Evolutionary conservation across 441 rosid species (phyloP).

Genomic region (Eutrema salsugineum): DNA sequence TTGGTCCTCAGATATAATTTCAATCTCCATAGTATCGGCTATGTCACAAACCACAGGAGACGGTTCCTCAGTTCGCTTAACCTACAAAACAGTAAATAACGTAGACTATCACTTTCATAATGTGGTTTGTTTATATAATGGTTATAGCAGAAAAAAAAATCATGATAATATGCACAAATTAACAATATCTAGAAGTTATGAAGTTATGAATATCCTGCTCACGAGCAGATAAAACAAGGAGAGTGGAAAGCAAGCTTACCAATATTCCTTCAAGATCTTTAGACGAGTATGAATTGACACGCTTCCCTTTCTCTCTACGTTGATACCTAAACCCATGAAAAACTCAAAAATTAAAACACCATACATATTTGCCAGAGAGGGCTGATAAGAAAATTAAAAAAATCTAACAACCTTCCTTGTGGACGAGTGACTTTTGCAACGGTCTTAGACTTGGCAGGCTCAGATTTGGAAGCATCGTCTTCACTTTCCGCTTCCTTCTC

Average conservation of each 20-base stretch:
- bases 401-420: slow-evolving; percentile 75
- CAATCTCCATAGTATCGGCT: slow-evolving; percentile 37
- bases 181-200: background rate
- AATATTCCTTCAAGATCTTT: slow-evolving; percentile 95
- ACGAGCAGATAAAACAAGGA: background rate
- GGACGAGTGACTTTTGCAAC: slow-evolving; percentile 76
- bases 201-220: background rate
- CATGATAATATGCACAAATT: background rate
- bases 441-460: slow-evolving; percentile 31
- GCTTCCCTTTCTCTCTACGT: slow-evolving; percentile 89
- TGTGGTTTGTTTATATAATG: background rate
- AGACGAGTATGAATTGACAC: slow-evolving; percentile 71
- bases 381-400: background rate
- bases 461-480: slow-evolving; percentile 31
- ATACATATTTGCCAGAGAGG: background rate
- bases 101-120: background rate
- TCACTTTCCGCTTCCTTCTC: slow-evolving; percentile 42
- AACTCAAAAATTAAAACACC: background rate
- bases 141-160: background rate
- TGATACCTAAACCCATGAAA: slow-evolving; percentile 49
- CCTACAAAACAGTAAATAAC: slow-evolving; percentile 37
- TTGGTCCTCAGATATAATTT: slow-evolving; percentile 41
- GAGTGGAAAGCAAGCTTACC: slow-evolving; percentile 39
- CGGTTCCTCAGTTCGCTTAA: slow-evolving; percentile 59
- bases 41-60: slow-evolving; percentile 32